Percentiles rank a stretch among this genome's conserved stretches.
Evolutionary conservation across 192 early-diverging fungal genomes (phyloP).

Genomic region (Entomortierella parvispora): DNA sequence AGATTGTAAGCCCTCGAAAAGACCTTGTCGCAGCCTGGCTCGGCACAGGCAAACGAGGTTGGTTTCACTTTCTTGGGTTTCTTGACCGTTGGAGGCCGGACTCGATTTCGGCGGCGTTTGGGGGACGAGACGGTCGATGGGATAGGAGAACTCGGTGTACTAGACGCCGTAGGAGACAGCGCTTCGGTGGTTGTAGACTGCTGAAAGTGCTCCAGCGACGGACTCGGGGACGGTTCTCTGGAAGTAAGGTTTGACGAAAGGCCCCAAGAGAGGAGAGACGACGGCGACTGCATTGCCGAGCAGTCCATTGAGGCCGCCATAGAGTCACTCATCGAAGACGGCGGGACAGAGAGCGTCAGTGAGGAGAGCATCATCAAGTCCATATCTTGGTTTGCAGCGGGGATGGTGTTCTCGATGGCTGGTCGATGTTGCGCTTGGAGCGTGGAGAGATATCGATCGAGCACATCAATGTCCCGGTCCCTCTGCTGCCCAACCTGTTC

Average conservation of each 20-base stretch:
- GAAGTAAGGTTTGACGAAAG: too few species aligned
- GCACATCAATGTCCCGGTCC: neutral
- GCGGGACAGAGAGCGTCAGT: constrained; percentile 7
- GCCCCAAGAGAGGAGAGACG: neutral
- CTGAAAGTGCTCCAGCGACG: too few species aligned
- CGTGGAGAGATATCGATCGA: constrained; percentile 14
- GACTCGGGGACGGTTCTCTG: too few species aligned
- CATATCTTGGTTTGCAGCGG: constrained; percentile 22
- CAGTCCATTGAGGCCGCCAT: neutral
- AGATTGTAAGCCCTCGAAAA: constrained; percentile 83
- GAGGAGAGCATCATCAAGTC: constrained; percentile 34
- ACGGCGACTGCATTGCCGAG: neutral
- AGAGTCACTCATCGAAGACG: neutral
- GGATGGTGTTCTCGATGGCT: constrained; percentile 22
- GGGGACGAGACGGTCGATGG: neutral
- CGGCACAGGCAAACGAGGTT: constrained; percentile 16
- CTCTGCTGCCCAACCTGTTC: constrained; percentile 11
- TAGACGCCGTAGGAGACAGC: neutral
- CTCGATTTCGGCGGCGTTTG: constrained; percentile 15
- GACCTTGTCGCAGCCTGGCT: constrained; percentile 65
- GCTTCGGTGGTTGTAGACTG: too few species aligned
- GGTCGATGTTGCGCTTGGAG: constrained; percentile 10
- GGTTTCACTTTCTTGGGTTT: constrained; percentile 26
- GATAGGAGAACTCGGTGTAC: neutral
- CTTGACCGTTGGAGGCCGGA: constrained; percentile 22